phyloP scores from a whole-genome alignment of 306 rosid species.

The Vigna radiata region DNA sequence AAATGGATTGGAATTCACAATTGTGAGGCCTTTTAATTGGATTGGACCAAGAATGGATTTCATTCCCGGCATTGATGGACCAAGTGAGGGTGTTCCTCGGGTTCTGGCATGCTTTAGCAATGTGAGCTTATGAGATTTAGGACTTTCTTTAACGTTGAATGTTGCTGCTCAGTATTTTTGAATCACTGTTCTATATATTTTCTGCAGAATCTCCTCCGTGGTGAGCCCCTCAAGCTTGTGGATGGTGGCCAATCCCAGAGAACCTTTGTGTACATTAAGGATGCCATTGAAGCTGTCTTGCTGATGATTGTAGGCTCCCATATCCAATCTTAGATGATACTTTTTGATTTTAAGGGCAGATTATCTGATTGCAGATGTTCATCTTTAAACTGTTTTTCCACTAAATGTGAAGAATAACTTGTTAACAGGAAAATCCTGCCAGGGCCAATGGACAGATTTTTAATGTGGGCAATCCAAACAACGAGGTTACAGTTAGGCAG shows the following conservation, averaged over 20 bases:
- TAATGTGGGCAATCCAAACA: constrained; percentile 95
- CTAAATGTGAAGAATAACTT: not conserved
- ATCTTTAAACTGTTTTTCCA: not conserved
- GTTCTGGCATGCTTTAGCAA: constrained; percentile 97
- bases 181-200: not conserved
- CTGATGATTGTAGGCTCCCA: constrained; percentile 78
- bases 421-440: constrained; percentile 81
- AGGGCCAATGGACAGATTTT: constrained; percentile 91
- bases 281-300: constrained; percentile 92
- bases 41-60: constrained; percentile 97
- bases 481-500: constrained; percentile 97
- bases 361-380: not conserved
- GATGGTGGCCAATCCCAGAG: constrained; percentile 97
- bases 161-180: not conserved
- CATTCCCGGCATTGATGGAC: constrained; percentile 97
- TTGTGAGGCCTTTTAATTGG: constrained; percentile 95
- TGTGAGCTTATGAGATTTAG: constrained; percentile 42
- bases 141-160: not conserved
- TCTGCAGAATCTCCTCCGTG: constrained; percentile 86
- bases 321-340: not conserved
- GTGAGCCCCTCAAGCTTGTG: constrained; percentile 92
- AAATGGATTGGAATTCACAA: constrained; percentile 87
- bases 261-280: constrained; percentile 86
- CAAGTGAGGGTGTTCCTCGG: constrained; percentile 96
- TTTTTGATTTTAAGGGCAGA: not conserved